phyloP scores from a whole-genome alignment of 306 rosid species.

The Cicer yamashitae region DNA sequence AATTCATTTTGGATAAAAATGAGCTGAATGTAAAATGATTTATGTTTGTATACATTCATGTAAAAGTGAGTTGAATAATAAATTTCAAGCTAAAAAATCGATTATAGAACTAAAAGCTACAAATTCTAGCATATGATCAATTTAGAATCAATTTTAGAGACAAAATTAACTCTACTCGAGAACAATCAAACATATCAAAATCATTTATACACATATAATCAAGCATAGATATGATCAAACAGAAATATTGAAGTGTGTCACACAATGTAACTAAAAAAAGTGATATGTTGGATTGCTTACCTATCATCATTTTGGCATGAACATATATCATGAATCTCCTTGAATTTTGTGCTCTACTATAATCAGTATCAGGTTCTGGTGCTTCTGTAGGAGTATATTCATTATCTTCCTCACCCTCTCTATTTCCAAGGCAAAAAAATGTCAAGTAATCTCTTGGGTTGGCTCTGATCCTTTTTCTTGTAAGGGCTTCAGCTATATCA shows the following conservation, averaged over 20 bases:
- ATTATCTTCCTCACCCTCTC: slow-evolving; percentile 41
- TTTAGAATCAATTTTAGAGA: no score
- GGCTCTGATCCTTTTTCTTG: slow-evolving; percentile 50
- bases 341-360: slow-evolving; percentile 62
- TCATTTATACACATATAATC: no score
- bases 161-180: no score
- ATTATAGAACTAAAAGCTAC: no score
- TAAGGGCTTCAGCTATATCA: slow-evolving; percentile 68
- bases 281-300: slow-evolving; percentile 43
- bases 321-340: slow-evolving; percentile 86
- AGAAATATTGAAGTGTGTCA: neutral
- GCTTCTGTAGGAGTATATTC: slow-evolving; percentile 62
- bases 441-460: slow-evolving; percentile 60
- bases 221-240: neutral
- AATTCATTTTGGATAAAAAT: no score
- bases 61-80: no score
- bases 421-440: slow-evolving; percentile 85
- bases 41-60: no score
- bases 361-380: slow-evolving; percentile 69
- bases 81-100: no score
- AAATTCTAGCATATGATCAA: no score
- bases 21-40: no score
- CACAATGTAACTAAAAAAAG: neutral
- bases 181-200: no score
- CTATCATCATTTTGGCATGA: slow-evolving; percentile 98